Conservation (phyloP, 2,329 filamentous ascomycete genomes). For the Colletotrichum sp. region DNA sequence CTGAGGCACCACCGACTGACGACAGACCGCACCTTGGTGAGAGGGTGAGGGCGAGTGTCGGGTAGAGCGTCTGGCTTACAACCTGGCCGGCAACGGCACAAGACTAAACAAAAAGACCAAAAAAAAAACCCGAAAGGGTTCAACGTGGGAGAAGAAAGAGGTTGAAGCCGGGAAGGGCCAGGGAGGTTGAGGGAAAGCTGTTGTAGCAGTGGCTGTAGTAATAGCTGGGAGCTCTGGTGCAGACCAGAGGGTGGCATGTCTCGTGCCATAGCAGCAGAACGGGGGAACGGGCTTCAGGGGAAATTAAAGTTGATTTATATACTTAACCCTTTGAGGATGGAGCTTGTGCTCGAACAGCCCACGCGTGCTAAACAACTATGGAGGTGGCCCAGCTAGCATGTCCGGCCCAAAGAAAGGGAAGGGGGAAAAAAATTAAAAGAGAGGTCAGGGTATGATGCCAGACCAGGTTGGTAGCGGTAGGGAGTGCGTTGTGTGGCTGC, state of each 20-base stretch:
- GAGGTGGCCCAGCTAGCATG: slow-evolving; percentile 5
- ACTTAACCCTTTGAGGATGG: slow-evolving; percentile 30
- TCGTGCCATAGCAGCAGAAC: slow-evolving; percentile 46
- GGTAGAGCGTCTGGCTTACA: neutral
- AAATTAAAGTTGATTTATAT: slow-evolving; percentile 46
- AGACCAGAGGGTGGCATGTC: slow-evolving; percentile 43
- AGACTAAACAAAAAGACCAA: neutral
- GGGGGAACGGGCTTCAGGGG: slow-evolving; percentile 31
- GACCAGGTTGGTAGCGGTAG: neutral
- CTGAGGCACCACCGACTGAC: slow-evolving; percentile 5
- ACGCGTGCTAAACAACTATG: slow-evolving; percentile 2
- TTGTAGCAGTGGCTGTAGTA: slow-evolving; percentile 20
- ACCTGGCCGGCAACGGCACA: neutral
- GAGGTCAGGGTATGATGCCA: slow-evolving; percentile 13
- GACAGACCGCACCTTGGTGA: neutral
- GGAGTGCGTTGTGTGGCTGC: slow-evolving; percentile 4
- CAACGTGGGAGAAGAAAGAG: slow-evolving; percentile 1
- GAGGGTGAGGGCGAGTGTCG: neutral
- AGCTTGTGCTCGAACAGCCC: slow-evolving; percentile 22
- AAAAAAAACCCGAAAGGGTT: neutral
- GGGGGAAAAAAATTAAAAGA: neutral
- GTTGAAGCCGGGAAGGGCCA: neutral
- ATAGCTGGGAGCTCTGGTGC: slow-evolving; percentile 35
- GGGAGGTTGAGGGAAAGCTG: slow-evolving; percentile 5
- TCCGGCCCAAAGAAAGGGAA: neutral